Evolutionary conservation across 805 yeast species (phyloP).

Genomic region (Maudiozyma turicensis): DNA sequence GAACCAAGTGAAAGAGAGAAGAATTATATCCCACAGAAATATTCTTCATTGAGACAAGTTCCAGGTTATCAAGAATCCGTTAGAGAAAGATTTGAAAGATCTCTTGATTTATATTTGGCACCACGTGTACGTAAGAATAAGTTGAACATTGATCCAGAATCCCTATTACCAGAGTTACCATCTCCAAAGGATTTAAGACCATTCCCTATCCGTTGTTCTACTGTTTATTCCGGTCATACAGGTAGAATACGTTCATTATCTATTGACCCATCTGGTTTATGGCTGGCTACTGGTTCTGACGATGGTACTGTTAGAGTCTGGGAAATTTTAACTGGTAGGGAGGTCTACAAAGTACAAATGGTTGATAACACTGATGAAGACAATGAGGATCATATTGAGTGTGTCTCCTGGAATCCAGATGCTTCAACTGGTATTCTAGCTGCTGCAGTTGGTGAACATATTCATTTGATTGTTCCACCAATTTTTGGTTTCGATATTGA

Average conservation of each 20-base stretch:
- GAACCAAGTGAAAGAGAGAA: conserved; percentile 73
- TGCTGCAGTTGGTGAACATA: conserved; percentile 69
- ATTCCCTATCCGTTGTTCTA: conserved; percentile 86
- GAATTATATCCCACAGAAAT: conserved; percentile 76
- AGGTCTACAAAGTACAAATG: conserved; percentile 58
- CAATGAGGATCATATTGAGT: conserved; percentile 70
- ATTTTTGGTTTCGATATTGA: conserved; percentile 83
- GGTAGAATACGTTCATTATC: conserved; percentile 76
- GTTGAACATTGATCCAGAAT: conserved; percentile 90
- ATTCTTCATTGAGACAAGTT: conserved; percentile 72
- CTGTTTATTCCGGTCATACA: conserved; percentile 71
- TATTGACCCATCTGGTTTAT: conserved; percentile 81
- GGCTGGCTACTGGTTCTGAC: conserved; percentile 97
- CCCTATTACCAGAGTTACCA: conserved; percentile 90
- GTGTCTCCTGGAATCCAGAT: conserved; percentile 86
- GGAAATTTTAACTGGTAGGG: conserved; percentile 94
- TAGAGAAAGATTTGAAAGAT: conserved; percentile 88
- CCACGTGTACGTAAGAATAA: conserved; percentile 91
- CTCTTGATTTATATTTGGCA: conserved; percentile 86
- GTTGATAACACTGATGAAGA: conserved; percentile 37
- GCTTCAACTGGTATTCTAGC: conserved; percentile 67
- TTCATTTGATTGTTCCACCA: conserved; percentile 79
- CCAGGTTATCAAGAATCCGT: conserved; percentile 84
- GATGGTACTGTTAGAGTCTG: conserved; percentile 94
- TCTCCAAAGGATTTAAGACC: conserved; percentile 95